phyloP scores from a whole-genome alignment of 75 land plant genomes.

The Ceratopteris richardii region DNA sequence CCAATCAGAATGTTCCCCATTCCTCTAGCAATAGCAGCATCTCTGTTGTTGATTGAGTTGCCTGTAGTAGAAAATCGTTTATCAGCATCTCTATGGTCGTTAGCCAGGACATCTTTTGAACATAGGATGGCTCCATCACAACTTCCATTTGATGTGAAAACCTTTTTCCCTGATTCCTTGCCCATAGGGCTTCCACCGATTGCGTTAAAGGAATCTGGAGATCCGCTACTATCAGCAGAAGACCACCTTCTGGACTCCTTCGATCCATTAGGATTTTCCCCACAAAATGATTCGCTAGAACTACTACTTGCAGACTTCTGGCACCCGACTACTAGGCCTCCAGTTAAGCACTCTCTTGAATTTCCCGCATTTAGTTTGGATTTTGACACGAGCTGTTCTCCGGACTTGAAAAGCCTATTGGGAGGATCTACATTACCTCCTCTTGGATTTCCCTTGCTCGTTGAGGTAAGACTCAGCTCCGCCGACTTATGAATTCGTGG shows the following conservation, averaged over 20 bases:
- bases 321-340: not conserved
- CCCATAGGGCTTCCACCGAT: not conserved
- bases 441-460: too few species aligned
- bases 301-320: not conserved
- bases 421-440: too few species aligned
- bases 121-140: not conserved
- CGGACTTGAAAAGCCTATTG: not conserved
- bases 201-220: not conserved
- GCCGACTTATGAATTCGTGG: too few species aligned
- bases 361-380: not conserved
- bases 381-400: not conserved
- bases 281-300: not conserved
- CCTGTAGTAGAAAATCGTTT: not conserved
- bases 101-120: not conserved
- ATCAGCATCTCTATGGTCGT: too few species aligned
- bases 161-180: not conserved
- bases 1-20: constrained; percentile 4
- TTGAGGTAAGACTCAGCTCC: too few species aligned
- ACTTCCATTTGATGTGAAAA: not conserved
- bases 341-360: not conserved
- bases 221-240: not conserved
- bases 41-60: not conserved
- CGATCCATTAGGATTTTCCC: not conserved
- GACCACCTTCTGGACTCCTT: not conserved
- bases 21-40: not conserved